These are phyloP conservation scores for Cornus suecica DNA, from an alignment of 148 eudicot genomes.

Conservation along the genomic window DNA sequence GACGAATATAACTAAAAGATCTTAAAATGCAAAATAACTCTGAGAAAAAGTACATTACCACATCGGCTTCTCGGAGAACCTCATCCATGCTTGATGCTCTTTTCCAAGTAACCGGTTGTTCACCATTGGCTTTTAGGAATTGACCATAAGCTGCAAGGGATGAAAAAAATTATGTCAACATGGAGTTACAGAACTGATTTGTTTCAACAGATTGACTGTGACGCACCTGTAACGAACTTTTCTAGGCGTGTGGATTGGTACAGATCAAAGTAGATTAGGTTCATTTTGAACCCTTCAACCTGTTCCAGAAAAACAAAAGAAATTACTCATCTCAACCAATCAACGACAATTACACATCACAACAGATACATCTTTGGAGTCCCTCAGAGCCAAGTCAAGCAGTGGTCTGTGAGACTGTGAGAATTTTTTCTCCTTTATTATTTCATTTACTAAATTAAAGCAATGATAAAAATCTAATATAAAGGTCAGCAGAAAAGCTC, in stretches of 20 bases:
- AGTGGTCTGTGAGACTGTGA: background rate
- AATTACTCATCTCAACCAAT: background rate
- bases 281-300: constrained; percentile 99
- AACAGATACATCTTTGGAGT: background rate
- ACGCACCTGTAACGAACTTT: constrained; percentile 88
- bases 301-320: constrained; percentile 21
- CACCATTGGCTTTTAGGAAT: constrained; percentile 87
- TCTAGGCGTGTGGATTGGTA: constrained; percentile 94
- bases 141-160: constrained; percentile 79
- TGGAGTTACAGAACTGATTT: background rate
- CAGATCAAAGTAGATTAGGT: constrained; percentile 87
- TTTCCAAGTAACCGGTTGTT: constrained; percentile 94
- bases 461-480: no score
- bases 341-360: background rate
- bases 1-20: background rate
- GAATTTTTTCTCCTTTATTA: no score
- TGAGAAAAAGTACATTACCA: constrained; percentile 37
- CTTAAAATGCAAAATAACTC: background rate
- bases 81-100: constrained; percentile 91
- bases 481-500: no score
- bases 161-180: background rate
- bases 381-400: background rate
- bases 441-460: no score
- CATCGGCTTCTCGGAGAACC: constrained; percentile 86
- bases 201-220: background rate